These are phyloP conservation scores for Suhomyces taliae DNA, from an alignment of 1,139 yeast genomes.

Conservation along the genomic window DNA sequence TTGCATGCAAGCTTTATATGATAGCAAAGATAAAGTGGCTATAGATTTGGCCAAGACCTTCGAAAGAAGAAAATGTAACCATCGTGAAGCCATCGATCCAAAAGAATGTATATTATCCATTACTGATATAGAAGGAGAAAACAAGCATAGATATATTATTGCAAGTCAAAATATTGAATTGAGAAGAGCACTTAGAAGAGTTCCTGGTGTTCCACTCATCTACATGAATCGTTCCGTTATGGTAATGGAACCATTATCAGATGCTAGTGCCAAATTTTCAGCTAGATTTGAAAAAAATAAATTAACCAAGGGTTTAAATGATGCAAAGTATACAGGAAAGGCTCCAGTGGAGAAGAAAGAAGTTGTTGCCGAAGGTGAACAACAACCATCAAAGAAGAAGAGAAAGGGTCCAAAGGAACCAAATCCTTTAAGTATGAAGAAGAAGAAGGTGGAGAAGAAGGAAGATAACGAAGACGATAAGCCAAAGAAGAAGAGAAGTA, in stretches of 20 bases:
- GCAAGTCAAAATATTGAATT: slow-evolving; percentile 78
- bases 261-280: slow-evolving; percentile 61
- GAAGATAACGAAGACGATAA: slow-evolving; percentile 4
- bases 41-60: slow-evolving; percentile 76
- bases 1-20: slow-evolving; percentile 83
- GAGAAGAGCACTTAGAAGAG: slow-evolving; percentile 62
- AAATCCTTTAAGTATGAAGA: slow-evolving; percentile 80
- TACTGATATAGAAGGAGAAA: slow-evolving; percentile 68
- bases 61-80: slow-evolving; percentile 75
- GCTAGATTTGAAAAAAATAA: slow-evolving; percentile 60
- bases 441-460: slow-evolving; percentile 44
- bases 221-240: slow-evolving; percentile 89
- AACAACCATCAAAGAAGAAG: slow-evolving; percentile 32
- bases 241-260: slow-evolving; percentile 92
- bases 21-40: slow-evolving; percentile 67
- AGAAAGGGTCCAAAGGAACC: slow-evolving; percentile 77
- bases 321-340: slow-evolving; percentile 40
- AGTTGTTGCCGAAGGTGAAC: slow-evolving; percentile 15
- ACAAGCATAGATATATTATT: slow-evolving; percentile 86
- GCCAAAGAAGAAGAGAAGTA: slow-evolving; percentile 24
- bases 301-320: slow-evolving; percentile 75
- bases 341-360: slow-evolving; percentile 13
- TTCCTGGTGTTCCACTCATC: slow-evolving; percentile 89
- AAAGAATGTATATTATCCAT: slow-evolving; percentile 74
- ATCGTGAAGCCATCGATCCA: slow-evolving; percentile 65